Base-by-base conservation (phyloP, 192 early-diverging fungal genomes). In the Podila epicladia region DNA sequence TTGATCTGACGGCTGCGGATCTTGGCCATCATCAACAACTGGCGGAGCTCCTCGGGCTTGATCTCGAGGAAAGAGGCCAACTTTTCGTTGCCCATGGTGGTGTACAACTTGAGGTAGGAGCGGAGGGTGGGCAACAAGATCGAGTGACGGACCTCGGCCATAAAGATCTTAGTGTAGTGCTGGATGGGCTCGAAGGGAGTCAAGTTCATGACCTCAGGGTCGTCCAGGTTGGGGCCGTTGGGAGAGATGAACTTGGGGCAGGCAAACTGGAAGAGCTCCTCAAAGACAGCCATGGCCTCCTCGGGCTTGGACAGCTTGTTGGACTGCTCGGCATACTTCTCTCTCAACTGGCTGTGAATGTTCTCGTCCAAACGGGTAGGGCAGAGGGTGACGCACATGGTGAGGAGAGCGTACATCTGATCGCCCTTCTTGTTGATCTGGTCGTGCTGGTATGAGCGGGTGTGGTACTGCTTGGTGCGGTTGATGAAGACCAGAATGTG, bases 231-330 rank as follows among this genome's bases (percentile, higher is more conserved):
- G 71, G 95, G 93, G 45, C 93, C 92, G 60, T 90, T 93, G 53
- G 96, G 95, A 33, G 92, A 92, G 71, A 99, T 97, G 83, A 99
- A 99, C 84, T 97, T 97, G 69, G 97, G 97, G 84, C 95, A 96
- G 15, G 97, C 92, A 73, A 92, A 96, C 60, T 87, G 86, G 85
- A 93, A 99, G 35, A 99, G 90, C 80, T 97, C 97, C 66, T 95
- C 94, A 71, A 96, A 93, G 41, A 92, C 89, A 22, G 87, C 74
- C 24, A 96, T 53, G 41, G 91, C 92, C 60, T 97, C 97, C 57
- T 97, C 96, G 61, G 93, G 91, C 73, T 58, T 72, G 33, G 69
- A 70, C 41, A 84, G 61, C 85, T 94, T 94, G 83, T 87, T 88
- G 58, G 93, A 87, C 67, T 97, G 96, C 58, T 99, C 97, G 22